Evolutionary conservation across 2,329 filamentous ascomycete genomes (phyloP).

Genomic region (Pestalotiopsis sp.): DNA sequence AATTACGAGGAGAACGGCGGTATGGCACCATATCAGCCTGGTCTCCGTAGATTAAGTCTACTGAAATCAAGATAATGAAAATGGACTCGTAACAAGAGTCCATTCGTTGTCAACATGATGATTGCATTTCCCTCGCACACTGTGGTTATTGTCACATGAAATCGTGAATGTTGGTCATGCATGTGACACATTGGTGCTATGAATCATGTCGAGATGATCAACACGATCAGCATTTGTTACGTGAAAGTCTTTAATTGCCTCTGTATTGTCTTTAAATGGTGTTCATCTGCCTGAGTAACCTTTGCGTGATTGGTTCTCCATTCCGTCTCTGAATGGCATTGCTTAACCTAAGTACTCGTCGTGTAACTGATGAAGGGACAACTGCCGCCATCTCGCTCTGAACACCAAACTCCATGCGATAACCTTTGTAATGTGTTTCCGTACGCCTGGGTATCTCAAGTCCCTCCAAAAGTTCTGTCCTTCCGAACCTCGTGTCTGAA

Average conservation of each 20-base stretch:
- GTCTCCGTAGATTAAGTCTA: slow-evolving; percentile 19
- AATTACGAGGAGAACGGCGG: slow-evolving; percentile 74
- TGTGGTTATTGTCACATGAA: background rate
- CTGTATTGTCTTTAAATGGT: background rate
- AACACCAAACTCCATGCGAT: too few relatives aligned
- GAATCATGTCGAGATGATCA: background rate
- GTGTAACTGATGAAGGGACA: too few relatives aligned
- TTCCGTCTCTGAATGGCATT: background rate
- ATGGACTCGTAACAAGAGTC: slow-evolving; percentile 14
- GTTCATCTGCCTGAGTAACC: too few relatives aligned
- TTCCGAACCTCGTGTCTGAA: too few relatives aligned
- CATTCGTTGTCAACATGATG: slow-evolving; percentile 19
- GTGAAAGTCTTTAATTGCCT: background rate
- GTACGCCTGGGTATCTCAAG: too few relatives aligned
- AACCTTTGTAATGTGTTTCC: too few relatives aligned
- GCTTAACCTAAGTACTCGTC: background rate
- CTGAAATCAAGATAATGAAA: slow-evolving; percentile 21
- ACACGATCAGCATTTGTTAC: background rate
- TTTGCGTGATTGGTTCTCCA: too few relatives aligned
- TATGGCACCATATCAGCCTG: slow-evolving; percentile 12
- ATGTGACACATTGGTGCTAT: background rate
- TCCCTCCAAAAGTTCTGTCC: too few relatives aligned
- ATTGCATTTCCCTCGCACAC: slow-evolving; percentile 11
- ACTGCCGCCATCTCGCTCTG: too few relatives aligned
- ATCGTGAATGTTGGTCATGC: background rate